These are phyloP conservation scores for Prunus campanulata DNA, from an alignment of 306 rosid genomes.

Conservation along the genomic window DNA sequence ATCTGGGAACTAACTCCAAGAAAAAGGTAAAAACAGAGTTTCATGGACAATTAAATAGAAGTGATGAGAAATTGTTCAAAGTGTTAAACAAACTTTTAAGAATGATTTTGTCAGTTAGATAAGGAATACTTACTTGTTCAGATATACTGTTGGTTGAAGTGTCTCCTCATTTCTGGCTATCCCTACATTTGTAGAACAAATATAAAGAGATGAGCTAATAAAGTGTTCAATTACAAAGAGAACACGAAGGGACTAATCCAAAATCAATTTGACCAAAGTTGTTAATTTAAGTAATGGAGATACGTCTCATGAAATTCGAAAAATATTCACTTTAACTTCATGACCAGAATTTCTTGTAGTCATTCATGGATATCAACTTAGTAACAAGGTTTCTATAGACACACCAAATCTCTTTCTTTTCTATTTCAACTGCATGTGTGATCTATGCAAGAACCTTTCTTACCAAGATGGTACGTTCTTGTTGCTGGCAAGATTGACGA, in stretches of 20 bases:
- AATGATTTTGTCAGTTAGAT: background rate
- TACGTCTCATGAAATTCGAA: background rate
- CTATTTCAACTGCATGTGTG: slow-evolving; percentile 9
- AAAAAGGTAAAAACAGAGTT: background rate
- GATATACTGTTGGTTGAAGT: slow-evolving; percentile 74
- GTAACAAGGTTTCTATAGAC: background rate
- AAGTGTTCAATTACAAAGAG: background rate
- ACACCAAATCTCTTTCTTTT: background rate
- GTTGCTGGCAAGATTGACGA: slow-evolving; percentile 77
- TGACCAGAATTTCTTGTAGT: slow-evolving; percentile 1
- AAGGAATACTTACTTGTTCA: slow-evolving; percentile 71
- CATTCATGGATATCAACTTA: background rate
- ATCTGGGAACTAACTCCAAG: background rate
- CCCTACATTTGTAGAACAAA: slow-evolving; percentile 48
- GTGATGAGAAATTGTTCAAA: background rate
- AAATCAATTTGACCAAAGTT: background rate
- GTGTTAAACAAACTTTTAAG: background rate
- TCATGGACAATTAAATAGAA: background rate
- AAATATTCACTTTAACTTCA: background rate
- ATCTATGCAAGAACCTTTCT: slow-evolving; percentile 18
- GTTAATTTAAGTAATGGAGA: background rate
- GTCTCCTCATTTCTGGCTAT: slow-evolving; percentile 81
- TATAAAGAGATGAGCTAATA: background rate
- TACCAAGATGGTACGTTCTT: slow-evolving; percentile 86
- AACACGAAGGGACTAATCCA: background rate